Base-by-base conservation (phyloP, 1,139 yeast genomes). In the Ogataea hybrid region DNA sequence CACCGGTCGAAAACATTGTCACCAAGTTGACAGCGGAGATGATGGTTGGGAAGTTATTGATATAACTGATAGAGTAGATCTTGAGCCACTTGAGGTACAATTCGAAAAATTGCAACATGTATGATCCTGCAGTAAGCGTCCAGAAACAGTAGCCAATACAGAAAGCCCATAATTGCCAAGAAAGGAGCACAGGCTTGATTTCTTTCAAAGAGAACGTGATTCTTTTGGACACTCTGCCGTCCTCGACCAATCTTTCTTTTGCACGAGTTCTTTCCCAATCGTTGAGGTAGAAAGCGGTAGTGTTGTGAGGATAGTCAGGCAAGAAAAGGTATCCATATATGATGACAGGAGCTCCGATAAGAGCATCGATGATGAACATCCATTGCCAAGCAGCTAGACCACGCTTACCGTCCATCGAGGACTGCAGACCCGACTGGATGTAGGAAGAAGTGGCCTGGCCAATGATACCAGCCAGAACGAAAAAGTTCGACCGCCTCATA, bases 361-460 rank as follows among this genome's bases (percentile, higher is more conserved):
- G 30, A 9, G 65, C 67, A 43, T 65, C 68, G 36, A 67, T 54
- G 11, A 67, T 59, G 46, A 64, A 67, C 28, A 66, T 47, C 70
- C 71, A 66, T 47, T 60, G 57, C 65, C 67, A 67, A 9, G 69
- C 67, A 3, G 54, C 49, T n/a, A 63, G 40, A 1, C 69, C 70
- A 17, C 51, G 43, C 14, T 37, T 51, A n/a, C 68, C 65, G 44
- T 62, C 41, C 60, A 63, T 53, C 33, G 57, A 38, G 11, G 51
- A 47, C 43, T 57, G 48, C 27, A 61, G 48, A 14, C 65, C 62
- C 25, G 64, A 47, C 50, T 68, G 71, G 34, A 71, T 58, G 48
- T 62, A 68, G 17, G 71, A 76, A 2, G 71, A 58, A 34, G 63
- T 67, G 58, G 65, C 58, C 28, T 59, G 60, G 7, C 67, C 67